These are phyloP conservation scores for Fallopia convolvulus DNA, from an alignment of 148 eudicot species.

Conservation along the genomic window DNA sequence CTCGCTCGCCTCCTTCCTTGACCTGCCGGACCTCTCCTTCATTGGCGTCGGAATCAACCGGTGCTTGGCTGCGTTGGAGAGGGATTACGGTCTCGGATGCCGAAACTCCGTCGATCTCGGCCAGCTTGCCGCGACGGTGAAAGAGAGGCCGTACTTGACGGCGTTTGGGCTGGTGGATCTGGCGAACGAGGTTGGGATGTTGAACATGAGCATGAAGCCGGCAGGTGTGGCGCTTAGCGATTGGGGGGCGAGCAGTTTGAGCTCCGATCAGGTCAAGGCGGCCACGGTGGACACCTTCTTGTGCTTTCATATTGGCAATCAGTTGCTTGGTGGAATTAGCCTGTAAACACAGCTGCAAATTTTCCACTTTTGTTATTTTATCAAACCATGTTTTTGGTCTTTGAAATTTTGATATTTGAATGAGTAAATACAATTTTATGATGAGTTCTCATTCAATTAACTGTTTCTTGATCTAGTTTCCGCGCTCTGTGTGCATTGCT, in stretches of 20 bases:
- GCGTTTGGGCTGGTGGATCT: slow-evolving; percentile 19
- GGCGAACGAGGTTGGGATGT: neutral
- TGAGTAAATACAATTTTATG: neutral
- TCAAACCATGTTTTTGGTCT: neutral
- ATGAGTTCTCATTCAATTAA: neutral
- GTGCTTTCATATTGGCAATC: slow-evolving; percentile 12
- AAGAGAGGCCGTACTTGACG: neutral
- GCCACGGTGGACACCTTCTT: slow-evolving; percentile 15
- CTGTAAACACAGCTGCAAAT: neutral
- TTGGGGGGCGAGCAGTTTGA: slow-evolving; percentile 17
- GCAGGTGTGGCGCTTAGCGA: neutral
- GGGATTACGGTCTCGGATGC: slow-evolving; percentile 19
- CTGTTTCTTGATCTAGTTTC: neutral
- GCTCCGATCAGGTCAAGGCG: slow-evolving; percentile 14
- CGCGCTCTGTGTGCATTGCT: neutral
- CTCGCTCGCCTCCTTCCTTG: slow-evolving; percentile 13
- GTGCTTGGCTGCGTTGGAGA: slow-evolving; percentile 16
- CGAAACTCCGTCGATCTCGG: slow-evolving; percentile 21
- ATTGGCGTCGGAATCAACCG: slow-evolving; percentile 18
- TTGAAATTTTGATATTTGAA: neutral
- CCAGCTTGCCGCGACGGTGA: neutral
- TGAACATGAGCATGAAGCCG: neutral
- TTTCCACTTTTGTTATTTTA: neutral
- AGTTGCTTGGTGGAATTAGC: slow-evolving; percentile 16
- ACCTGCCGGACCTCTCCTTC: slow-evolving; percentile 15